Percentiles rank a stretch among this genome's conserved stretches.
Evolutionary conservation across 495 filamentous ascomycete genomes (phyloP).

Genomic region (Cladorrhinum samala): DNA sequence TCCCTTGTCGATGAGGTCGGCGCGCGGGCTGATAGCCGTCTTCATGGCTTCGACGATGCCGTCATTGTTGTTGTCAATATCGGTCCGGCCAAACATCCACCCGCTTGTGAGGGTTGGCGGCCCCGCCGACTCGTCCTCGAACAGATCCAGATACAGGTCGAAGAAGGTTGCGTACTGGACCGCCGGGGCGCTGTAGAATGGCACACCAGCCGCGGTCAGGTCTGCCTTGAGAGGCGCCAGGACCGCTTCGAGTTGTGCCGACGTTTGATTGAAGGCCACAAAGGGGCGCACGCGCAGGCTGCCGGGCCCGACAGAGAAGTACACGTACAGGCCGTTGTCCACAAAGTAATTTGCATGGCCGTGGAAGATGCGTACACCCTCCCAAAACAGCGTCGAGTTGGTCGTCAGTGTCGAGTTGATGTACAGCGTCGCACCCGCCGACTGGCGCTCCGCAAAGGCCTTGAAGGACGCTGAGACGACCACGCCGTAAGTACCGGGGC

Average conservation of each 20-base stretch:
- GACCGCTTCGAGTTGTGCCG: constrained; percentile 14
- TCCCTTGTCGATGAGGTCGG: constrained; percentile 18
- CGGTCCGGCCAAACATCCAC: constrained; percentile 25
- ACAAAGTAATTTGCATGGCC: constrained; percentile 27
- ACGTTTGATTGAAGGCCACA: constrained; percentile 14
- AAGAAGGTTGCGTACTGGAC: constrained; percentile 22
- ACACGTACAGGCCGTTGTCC: constrained; percentile 33
- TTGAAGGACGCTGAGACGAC: constrained; percentile 43
- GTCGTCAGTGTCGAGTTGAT: constrained; percentile 21
- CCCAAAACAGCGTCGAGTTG: constrained; percentile 34
- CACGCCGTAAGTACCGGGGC: constrained; percentile 35
- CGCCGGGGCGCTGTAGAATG: constrained; percentile 13
- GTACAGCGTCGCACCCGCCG: constrained; percentile 23
- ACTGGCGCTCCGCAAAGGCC: constrained; percentile 24
- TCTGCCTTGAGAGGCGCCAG: constrained; percentile 22
- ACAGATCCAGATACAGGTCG: constrained; percentile 29
- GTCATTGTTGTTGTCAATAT: constrained; percentile 18
- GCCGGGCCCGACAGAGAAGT: constrained; percentile 18
- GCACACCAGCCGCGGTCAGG: not conserved
- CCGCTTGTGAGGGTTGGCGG: constrained; percentile 24
- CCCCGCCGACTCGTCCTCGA: constrained; percentile 19
- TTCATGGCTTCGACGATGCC: not conserved
- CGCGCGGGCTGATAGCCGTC: constrained; percentile 15
- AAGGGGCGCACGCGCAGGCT: constrained; percentile 15
- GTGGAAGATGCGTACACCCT: constrained; percentile 36